These are phyloP conservation scores for Gracilaria domingensis DNA, from an alignment of 23 red algal species.

Conservation along the genomic window DNA sequence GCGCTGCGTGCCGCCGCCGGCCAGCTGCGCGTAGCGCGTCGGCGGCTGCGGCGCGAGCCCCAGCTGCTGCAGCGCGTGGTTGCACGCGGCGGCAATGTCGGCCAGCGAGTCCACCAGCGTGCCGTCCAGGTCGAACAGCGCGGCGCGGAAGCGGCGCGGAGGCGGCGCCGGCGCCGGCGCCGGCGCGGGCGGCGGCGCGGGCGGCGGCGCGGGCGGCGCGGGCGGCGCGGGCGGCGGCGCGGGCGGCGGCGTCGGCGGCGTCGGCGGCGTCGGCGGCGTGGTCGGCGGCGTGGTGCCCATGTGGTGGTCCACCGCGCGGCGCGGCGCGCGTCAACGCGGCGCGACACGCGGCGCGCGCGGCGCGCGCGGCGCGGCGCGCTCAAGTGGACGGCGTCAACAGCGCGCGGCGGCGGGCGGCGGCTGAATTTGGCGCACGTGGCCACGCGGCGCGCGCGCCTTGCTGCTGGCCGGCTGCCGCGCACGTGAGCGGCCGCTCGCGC, in stretches of 20 bases:
- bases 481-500: neutral
- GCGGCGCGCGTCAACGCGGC: neutral
- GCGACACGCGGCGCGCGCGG: neutral
- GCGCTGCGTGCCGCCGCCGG: constrained; percentile 35
- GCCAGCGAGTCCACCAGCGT: constrained; percentile 63
- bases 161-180: no score
- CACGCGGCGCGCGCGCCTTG: neutral
- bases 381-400: neutral
- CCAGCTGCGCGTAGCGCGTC: constrained; percentile 29
- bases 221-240: neutral
- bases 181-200: no score
- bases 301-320: constrained; percentile 57
- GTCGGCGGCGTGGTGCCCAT: constrained; percentile 64
- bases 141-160: constrained; percentile 3
- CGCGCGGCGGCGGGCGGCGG: neutral
- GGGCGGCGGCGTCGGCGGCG: neutral
- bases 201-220: neutral
- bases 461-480: neutral
- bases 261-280: no score
- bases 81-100: constrained; percentile 50
- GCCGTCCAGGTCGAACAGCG: constrained; percentile 76
- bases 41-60: neutral
- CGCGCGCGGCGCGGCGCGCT: no score
- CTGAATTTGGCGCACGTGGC: constrained; percentile 17
- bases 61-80: constrained; percentile 41